These are phyloP conservation scores for Macadamia integrifolia DNA, from an alignment of 164 flowering plant species.

Conservation along the genomic window DNA sequence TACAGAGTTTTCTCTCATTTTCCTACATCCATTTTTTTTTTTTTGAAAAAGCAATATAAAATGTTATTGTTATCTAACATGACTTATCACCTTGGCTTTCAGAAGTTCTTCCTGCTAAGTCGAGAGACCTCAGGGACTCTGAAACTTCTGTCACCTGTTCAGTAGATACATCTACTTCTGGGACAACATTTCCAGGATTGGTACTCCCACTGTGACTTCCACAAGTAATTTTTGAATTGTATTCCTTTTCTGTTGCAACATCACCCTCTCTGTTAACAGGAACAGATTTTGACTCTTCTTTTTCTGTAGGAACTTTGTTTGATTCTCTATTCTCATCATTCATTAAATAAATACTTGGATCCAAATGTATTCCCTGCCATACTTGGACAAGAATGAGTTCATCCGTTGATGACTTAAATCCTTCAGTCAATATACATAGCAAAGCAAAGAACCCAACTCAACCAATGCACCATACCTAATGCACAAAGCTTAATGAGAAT, in stretches of 20 bases:
- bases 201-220: conserved; percentile 8
- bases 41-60: neutral
- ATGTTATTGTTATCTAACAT: neutral
- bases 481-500: no score
- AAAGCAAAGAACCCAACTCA: no score
- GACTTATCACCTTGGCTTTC: conserved; percentile 46
- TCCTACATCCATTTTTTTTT: neutral
- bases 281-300: conserved; percentile 25
- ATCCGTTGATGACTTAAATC: no score
- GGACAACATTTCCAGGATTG: conserved; percentile 9
- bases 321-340: conserved; percentile 70
- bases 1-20: conserved; percentile 3
- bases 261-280: conserved; percentile 21
- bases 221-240: conserved; percentile 13
- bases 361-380: conserved; percentile 89
- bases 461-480: no score
- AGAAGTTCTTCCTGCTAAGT: conserved; percentile 24
- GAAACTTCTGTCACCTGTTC: conserved; percentile 36
- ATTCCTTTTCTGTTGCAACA: conserved; percentile 19
- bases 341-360: conserved; percentile 95
- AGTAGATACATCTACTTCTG: conserved; percentile 22
- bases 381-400: neutral
- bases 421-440: no score
- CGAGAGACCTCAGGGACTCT: conserved; percentile 31
- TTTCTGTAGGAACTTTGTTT: conserved; percentile 23